Conservation (phyloP, 2,329 filamentous ascomycete species). For the Thielaviopsis musarum region DNA sequence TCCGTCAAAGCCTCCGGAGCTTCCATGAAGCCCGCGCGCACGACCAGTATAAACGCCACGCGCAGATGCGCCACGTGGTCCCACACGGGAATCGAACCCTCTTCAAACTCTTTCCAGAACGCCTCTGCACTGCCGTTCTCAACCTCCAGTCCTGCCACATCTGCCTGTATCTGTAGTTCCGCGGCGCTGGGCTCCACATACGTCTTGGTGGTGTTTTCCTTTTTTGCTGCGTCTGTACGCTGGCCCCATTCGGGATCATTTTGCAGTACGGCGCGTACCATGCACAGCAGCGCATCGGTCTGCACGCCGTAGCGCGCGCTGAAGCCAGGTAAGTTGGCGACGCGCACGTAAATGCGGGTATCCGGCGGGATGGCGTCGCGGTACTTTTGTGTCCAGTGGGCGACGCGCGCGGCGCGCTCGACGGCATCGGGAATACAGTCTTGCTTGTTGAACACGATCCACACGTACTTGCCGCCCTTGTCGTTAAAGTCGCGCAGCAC, state of each 20-base stretch:
- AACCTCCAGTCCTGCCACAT: background rate
- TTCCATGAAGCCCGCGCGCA: background rate
- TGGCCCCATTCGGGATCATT: background rate
- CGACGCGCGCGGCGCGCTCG: background rate
- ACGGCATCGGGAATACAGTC: background rate
- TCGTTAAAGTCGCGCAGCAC: background rate
- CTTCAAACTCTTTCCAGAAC: background rate
- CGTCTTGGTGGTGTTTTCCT: too few species aligned
- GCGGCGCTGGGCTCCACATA: background rate
- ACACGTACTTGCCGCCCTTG: background rate
- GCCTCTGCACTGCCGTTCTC: background rate
- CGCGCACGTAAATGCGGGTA: background rate
- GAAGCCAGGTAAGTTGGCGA: background rate
- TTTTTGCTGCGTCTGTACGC: too few species aligned
- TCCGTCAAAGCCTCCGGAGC: background rate
- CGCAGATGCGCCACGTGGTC: conserved; percentile 1
- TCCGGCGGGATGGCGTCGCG: background rate
- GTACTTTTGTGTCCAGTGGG: background rate
- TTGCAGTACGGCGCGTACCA: background rate
- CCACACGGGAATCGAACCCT: background rate
- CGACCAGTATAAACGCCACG: background rate
- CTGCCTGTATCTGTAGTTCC: background rate
- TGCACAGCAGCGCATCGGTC: background rate
- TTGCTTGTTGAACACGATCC: conserved; percentile 3
- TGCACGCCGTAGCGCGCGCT: background rate